A percentile compares a stretch with the other conserved stretches of the same genome.
Conservation (phyloP, 108 stramenopile genomes). For the Cyclotella choctawhatcheeana region DNA sequence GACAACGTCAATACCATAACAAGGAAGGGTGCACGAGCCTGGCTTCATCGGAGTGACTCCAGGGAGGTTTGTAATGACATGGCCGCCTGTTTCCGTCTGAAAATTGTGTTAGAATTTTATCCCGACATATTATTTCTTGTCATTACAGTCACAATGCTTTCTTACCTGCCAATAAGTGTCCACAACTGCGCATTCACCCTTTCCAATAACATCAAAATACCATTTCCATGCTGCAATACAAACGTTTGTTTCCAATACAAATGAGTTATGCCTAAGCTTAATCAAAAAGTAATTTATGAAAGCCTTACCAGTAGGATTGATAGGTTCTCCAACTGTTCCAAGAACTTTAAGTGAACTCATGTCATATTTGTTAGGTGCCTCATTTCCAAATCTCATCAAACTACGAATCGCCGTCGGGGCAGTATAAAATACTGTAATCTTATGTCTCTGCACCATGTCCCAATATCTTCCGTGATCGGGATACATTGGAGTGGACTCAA, state of each 20-base stretch:
- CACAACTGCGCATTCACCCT: conserved; percentile 86
- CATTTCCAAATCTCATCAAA: conserved; percentile 93
- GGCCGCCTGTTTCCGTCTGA: conserved; percentile 98
- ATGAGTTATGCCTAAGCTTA: too few relatives aligned
- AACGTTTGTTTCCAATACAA: too few relatives aligned
- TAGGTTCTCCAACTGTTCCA: conserved; percentile 98
- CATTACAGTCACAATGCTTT: background rate
- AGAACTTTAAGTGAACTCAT: conserved; percentile 85
- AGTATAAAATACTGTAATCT: conserved; percentile 86
- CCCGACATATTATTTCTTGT: too few relatives aligned
- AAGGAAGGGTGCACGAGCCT: conserved; percentile 92
- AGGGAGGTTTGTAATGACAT: conserved; percentile 93
- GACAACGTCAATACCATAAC: conserved; percentile 94
- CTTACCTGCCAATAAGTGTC: conserved; percentile 97
- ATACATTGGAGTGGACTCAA: conserved; percentile 94
- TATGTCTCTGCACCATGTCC: conserved; percentile 92
- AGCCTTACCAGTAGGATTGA: too few relatives aligned
- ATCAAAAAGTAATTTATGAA: too few relatives aligned
- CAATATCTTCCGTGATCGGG: conserved; percentile 91
- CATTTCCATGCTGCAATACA: conserved; percentile 99
- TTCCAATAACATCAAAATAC: conserved; percentile 95
- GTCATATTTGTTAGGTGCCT: conserved; percentile 85
- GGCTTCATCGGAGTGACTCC: conserved; percentile 96
- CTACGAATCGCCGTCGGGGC: conserved; percentile 98
- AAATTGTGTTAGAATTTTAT: background rate